A percentile compares a stretch with the other conserved stretches of the same genome.
These are phyloP conservation scores for Piromyces finnis DNA, from an alignment of 192 early-diverging fungal species.

Conservation along the genomic window DNA sequence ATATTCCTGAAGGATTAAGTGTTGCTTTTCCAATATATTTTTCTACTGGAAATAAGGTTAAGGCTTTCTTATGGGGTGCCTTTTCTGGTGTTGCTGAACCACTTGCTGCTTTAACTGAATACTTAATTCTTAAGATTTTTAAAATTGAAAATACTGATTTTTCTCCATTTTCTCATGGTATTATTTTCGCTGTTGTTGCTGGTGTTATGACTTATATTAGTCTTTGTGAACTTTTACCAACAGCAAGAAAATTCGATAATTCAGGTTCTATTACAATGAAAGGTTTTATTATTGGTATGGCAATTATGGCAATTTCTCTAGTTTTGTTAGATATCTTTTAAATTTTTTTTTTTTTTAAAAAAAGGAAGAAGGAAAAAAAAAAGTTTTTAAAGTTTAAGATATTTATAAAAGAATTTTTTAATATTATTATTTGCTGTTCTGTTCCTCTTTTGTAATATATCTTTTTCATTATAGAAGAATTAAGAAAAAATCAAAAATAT, in stretches of 20 bases:
- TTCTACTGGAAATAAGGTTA: constrained; percentile 10
- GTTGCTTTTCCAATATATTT: constrained; percentile 19
- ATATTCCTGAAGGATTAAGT: constrained; percentile 23
- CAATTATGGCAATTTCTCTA: not conserved
- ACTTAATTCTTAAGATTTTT: not conserved
- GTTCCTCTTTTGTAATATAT: too few relatives aligned
- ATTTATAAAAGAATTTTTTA: too few relatives aligned
- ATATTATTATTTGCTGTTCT: too few relatives aligned
- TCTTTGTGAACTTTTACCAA: not conserved
- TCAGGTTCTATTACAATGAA: not conserved
- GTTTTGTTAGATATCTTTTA: not conserved
- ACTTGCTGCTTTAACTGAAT: not conserved
- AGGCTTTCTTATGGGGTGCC: constrained; percentile 1
- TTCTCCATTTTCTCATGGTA: not conserved
- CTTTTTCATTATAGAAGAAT: too few relatives aligned
- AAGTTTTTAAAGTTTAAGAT: too few relatives aligned
- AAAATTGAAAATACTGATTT: not conserved
- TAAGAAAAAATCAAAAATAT: too few relatives aligned
- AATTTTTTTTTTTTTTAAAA: not conserved
- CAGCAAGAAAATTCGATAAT: not conserved
- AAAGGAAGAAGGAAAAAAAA: too few relatives aligned
- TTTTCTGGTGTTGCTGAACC: not conserved
- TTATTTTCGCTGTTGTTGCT: not conserved
- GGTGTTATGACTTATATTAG: not conserved
- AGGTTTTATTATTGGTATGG: not conserved